Evolutionary conservation across 495 filamentous ascomycete species (phyloP).

Genomic region (Annulohypoxylon stygium): DNA sequence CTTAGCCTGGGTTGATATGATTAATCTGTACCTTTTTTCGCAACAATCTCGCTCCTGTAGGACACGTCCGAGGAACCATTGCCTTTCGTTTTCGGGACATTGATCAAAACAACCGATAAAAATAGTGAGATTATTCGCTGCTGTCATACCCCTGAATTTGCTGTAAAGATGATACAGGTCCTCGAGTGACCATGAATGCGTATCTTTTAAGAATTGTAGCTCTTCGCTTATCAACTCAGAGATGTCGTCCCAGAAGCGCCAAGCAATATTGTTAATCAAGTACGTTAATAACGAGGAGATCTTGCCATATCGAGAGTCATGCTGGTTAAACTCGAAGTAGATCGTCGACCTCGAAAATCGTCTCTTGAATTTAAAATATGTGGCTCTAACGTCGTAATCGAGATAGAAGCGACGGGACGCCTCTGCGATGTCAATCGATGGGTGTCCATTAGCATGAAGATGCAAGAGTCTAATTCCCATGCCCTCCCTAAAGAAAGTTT

Average conservation of each 20-base stretch:
- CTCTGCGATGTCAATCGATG: background rate
- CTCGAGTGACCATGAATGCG: constrained; percentile 15
- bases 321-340: constrained; percentile 34
- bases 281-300: constrained; percentile 21
- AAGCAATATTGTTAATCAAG: constrained; percentile 26
- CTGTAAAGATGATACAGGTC: constrained; percentile 18
- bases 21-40: constrained; percentile 6
- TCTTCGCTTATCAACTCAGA: background rate
- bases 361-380: background rate
- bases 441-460: constrained; percentile 11
- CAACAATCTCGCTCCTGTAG: constrained; percentile 15
- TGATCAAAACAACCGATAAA: constrained; percentile 34
- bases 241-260: constrained; percentile 17
- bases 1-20: constrained; percentile 11
- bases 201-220: constrained; percentile 3
- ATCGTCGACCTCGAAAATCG: background rate
- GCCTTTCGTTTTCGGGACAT: constrained; percentile 15
- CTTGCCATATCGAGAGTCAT: constrained; percentile 28
- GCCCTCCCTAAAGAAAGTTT: background rate
- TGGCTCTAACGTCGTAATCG: background rate
- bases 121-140: constrained; percentile 8
- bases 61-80: constrained; percentile 23
- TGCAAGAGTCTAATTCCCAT: constrained; percentile 17
- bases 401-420: constrained; percentile 4
- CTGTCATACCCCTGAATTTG: background rate